phyloP scores from a whole-genome alignment of 1,284 basidiomycete species.

The Testicularia cyperi region DNA sequence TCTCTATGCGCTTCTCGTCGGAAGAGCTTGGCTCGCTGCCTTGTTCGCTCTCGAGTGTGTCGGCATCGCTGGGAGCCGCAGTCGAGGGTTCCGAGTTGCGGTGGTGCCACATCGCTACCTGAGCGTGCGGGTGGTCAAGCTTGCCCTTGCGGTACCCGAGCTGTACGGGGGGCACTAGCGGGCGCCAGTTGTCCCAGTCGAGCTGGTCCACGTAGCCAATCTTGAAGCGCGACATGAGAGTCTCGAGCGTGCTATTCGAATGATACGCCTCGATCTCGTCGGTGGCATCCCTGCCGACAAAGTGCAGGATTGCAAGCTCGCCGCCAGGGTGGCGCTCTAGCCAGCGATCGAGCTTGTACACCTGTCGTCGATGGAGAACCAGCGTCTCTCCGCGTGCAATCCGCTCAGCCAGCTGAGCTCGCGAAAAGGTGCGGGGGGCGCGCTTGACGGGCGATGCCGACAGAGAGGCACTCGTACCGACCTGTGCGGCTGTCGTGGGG shows the following conservation, averaged over 20 bases:
- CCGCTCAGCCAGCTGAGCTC: constrained; percentile 45
- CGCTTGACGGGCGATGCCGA: constrained; percentile 1
- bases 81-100: constrained; percentile 9
- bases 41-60: constrained; percentile 4
- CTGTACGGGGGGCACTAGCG: constrained; percentile 85
- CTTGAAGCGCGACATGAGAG: constrained; percentile 70
- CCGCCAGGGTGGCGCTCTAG: constrained; percentile 86
- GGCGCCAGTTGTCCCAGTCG: constrained; percentile 67
- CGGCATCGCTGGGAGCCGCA: background rate
- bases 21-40: too few species aligned
- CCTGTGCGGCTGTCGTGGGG: too few species aligned
- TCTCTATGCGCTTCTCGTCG: too few species aligned
- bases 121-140: constrained; percentile 56
- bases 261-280: constrained; percentile 96
- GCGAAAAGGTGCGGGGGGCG: constrained; percentile 30
- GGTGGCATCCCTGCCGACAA: constrained; percentile 89
- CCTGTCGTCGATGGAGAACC: constrained; percentile 74
- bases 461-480: constrained; percentile 2
- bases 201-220: constrained; percentile 72
- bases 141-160: constrained; percentile 66
- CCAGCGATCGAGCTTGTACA: constrained; percentile 83
- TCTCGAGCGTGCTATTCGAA: constrained; percentile 68
- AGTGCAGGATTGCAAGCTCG: constrained; percentile 84
- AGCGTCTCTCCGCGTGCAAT: constrained; percentile 66
- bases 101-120: constrained; percentile 47